Percentiles rank a stretch among this genome's conserved stretches.
Evolutionary conservation across 352 stramenopile species (phyloP).

Genomic region (Peronospora farinosa): DNA sequence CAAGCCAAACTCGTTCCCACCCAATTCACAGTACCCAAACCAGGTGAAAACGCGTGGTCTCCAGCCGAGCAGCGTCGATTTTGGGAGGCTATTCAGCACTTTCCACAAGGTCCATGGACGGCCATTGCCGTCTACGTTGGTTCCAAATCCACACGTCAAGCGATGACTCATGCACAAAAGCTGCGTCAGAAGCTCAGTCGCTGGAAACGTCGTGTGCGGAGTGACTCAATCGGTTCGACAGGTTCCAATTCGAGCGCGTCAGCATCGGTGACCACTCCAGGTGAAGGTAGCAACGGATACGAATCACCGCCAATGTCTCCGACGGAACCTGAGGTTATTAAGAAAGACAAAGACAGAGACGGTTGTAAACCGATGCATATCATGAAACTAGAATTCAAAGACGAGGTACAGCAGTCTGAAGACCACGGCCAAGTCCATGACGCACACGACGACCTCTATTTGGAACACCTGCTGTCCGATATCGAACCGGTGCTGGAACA

Average conservation of each 20-base stretch:
- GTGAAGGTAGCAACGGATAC: constrained; percentile 9
- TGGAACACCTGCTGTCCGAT: constrained; percentile 42
- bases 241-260: constrained; percentile 25
- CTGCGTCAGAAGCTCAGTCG: constrained; percentile 57
- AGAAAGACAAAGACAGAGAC: constrained; percentile 16
- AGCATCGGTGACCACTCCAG: constrained; percentile 14
- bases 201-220: constrained; percentile 45
- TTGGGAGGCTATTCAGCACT: constrained; percentile 52
- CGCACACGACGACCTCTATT: constrained; percentile 33
- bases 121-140: constrained; percentile 53
- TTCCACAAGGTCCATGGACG: constrained; percentile 57
- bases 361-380: constrained; percentile 22
- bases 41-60: constrained; percentile 46
- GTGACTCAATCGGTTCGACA: constrained; percentile 20
- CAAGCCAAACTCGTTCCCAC: constrained; percentile 49
- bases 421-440: constrained; percentile 16
- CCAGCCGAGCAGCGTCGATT: constrained; percentile 42
- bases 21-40: constrained; percentile 52
- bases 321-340: constrained; percentile 23
- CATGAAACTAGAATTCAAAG: constrained; percentile 12
- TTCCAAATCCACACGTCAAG: constrained; percentile 57
- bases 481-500: constrained; percentile 48
- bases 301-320: constrained; percentile 26
- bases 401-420: constrained; percentile 11
- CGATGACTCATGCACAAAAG: constrained; percentile 67